Percentiles rank a stretch among this genome's conserved stretches.
Evolutionary conservation across 768 basidiomycete genomes (phyloP).

Genomic region (Calocera cornea): DNA sequence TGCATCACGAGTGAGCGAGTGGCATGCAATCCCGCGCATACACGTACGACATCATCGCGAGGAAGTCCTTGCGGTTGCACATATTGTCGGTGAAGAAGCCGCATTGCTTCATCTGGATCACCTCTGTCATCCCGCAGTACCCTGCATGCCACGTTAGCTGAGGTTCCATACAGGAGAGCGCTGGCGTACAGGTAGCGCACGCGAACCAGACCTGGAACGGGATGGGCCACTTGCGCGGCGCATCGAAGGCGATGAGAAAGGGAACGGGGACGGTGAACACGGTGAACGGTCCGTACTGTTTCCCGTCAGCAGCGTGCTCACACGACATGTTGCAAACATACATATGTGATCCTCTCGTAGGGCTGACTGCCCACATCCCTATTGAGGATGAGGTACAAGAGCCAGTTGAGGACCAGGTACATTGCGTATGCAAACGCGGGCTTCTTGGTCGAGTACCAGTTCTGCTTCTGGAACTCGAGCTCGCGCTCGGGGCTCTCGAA

Average conservation of each 20-base stretch:
- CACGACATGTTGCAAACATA: no score
- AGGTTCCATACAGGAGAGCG: not conserved
- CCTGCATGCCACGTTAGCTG: not conserved
- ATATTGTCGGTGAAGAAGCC: conserved; percentile 17
- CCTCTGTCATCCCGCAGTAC: not conserved
- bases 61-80: conserved; percentile 25
- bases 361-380: not conserved
- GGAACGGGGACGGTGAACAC: conserved; percentile 19
- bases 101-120: conserved; percentile 12
- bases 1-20: not conserved
- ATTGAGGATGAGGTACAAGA: conserved; percentile 7
- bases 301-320: not conserved
- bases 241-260: conserved; percentile 23
- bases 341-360: conserved; percentile 1
- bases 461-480: conserved; percentile 17
- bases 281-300: conserved; percentile 11
- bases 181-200: conserved; percentile 17
- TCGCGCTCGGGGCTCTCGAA: conserved; percentile 10
- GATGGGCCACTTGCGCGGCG: conserved; percentile 17
- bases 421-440: conserved; percentile 7
- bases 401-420: conserved; percentile 8
- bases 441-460: conserved; percentile 18
- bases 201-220: conserved; percentile 23
- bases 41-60: conserved; percentile 17
- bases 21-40: not conserved